Evolutionary conservation across 768 basidiomycete genomes (phyloP).

Genomic region (Tricholoma sp.): DNA sequence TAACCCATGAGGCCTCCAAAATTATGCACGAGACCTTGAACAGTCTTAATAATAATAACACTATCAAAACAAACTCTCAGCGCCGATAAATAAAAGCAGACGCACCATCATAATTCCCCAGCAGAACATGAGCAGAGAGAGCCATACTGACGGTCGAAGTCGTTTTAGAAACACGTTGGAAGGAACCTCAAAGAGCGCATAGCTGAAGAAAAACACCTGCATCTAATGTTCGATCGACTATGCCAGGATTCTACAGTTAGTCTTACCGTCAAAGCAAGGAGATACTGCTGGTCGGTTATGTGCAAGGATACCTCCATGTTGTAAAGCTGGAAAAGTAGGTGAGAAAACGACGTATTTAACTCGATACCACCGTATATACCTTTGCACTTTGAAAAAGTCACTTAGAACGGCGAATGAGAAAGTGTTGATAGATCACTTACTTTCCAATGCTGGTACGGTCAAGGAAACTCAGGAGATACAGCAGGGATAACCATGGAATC

Average conservation of each 20-base stretch:
- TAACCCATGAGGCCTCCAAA: conserved; percentile 64
- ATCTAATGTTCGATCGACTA: neutral
- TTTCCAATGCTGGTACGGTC: conserved; percentile 50
- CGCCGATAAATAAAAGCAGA: neutral
- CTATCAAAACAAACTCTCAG: neutral
- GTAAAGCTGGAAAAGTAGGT: conserved; percentile 47
- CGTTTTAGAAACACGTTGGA: conserved; percentile 71
- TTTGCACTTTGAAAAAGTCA: conserved; percentile 34
- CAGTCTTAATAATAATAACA: conserved; percentile 41
- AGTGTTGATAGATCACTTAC: conserved; percentile 26
- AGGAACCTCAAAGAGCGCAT: conserved; percentile 74
- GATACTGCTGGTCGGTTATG: conserved; percentile 62
- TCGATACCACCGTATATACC: conserved; percentile 18
- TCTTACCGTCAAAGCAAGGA: conserved; percentile 52
- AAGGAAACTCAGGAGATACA: conserved; percentile 71
- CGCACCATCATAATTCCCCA: conserved; percentile 77
- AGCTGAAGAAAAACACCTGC: conserved; percentile 52
- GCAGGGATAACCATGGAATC: conserved; percentile 66
- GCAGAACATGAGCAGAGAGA: conserved; percentile 65
- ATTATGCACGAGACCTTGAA: conserved; percentile 67
- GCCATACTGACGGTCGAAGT: conserved; percentile 72
- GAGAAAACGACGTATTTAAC: neutral
- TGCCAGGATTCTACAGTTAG: conserved; percentile 9
- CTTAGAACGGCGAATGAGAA: conserved; percentile 3
- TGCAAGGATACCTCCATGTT: conserved; percentile 52